These are phyloP conservation scores for Arthrobotrys sphaeroides DNA, from an alignment of 2,329 filamentous ascomycete genomes.

Conservation along the genomic window DNA sequence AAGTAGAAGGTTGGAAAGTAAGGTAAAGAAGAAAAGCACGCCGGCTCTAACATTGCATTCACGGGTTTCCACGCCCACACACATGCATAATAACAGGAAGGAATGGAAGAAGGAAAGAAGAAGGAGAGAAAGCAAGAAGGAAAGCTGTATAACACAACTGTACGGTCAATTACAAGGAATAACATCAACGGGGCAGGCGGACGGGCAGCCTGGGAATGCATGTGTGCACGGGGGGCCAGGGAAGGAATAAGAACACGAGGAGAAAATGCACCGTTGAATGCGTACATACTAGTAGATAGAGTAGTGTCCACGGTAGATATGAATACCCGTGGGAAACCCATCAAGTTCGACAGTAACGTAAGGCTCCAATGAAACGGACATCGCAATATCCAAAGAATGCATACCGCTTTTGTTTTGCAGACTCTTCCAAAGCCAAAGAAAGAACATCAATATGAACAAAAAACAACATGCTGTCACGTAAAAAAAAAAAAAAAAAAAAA, in stretches of 20 bases:
- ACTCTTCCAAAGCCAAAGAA: constrained; percentile 20
- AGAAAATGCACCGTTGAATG: background rate
- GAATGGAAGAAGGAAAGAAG: background rate
- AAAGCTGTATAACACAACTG: background rate
- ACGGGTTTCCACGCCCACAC: background rate
- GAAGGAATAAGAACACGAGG: background rate
- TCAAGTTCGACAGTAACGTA: constrained; percentile 8
- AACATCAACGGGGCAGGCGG: too few species aligned
- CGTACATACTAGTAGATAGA: too few species aligned
- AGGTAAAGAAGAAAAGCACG: background rate
- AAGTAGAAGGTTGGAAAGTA: background rate
- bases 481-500: constrained; percentile 25
- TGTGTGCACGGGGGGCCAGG: background rate
- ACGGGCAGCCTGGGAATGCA: background rate
- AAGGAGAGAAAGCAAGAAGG: background rate
- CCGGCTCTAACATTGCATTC: background rate
- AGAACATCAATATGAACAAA: background rate
- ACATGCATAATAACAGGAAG: background rate
- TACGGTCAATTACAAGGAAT: constrained; percentile 18
- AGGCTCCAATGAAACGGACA: background rate
- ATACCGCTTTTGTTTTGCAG: constrained; percentile 31
- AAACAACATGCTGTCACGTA: constrained; percentile 12
- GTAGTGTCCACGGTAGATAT: constrained; percentile 7
- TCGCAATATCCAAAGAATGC: constrained; percentile 28
- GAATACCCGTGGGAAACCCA: background rate